A percentile compares a stretch with the other conserved stretches of the same genome.
Evolutionary conservation across 108 stramenopile species (phyloP).

Genomic region (Conticribra guillardii): DNA sequence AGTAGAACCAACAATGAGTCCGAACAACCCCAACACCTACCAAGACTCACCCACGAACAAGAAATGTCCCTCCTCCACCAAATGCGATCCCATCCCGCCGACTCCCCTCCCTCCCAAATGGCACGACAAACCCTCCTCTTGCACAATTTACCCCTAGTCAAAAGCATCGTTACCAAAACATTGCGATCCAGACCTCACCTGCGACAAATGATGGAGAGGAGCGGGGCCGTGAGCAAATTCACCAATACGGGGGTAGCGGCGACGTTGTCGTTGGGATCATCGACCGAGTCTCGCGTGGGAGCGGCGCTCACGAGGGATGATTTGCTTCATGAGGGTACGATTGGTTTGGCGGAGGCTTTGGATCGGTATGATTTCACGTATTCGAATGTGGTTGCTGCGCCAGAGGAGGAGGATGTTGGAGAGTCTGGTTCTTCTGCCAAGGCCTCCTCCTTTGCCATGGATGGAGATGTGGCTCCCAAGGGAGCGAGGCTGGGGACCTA

Average conservation of each 20-base stretch:
- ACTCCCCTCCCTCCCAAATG: conserved; percentile 40
- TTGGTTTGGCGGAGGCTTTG: conserved; percentile 87
- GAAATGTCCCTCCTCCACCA: conserved; percentile 53
- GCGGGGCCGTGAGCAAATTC: background rate
- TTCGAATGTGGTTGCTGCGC: conserved; percentile 15
- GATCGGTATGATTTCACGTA: conserved; percentile 85
- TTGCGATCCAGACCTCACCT: conserved; percentile 27
- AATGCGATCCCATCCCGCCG: conserved; percentile 53
- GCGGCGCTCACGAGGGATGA: conserved; percentile 72
- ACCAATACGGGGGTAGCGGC: background rate
- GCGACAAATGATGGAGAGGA: background rate
- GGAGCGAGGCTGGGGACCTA: conserved; percentile 90
- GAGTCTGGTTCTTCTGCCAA: too few species aligned
- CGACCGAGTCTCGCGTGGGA: conserved; percentile 14
- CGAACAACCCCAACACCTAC: conserved; percentile 4
- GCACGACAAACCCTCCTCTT: conserved; percentile 70
- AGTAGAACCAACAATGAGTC: background rate
- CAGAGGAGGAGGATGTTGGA: background rate
- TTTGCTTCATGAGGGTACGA: conserved; percentile 91
- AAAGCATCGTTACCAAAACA: conserved; percentile 64
- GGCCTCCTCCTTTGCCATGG: too few species aligned
- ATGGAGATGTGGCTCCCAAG: conserved; percentile 5
- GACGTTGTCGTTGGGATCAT: background rate
- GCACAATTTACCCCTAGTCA: conserved; percentile 75
- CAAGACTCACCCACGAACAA: conserved; percentile 51